A percentile compares a stretch with the other conserved stretches of the same genome.
Conservation (phyloP, 2,329 filamentous ascomycete species). For the Botrytis paeoniae region DNA sequence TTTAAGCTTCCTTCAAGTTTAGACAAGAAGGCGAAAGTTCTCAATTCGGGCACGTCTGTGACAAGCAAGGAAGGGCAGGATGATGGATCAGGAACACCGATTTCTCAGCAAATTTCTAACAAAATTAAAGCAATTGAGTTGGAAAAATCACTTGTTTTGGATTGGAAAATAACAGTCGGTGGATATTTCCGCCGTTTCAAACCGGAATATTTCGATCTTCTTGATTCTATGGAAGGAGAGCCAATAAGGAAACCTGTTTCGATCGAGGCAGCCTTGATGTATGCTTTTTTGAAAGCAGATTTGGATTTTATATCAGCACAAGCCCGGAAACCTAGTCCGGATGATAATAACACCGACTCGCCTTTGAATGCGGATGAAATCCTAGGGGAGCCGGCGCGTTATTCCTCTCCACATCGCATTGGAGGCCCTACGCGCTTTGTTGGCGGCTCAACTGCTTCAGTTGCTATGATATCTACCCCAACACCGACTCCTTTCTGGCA, state of each 20-base stretch:
- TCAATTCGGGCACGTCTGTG: constrained; percentile 49
- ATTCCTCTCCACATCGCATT: constrained; percentile 58
- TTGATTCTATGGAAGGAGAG: constrained; percentile 36
- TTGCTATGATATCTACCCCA: constrained; percentile 88
- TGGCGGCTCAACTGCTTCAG: constrained; percentile 87
- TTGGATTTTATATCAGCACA: constrained; percentile 92
- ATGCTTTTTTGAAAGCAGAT: constrained; percentile 91
- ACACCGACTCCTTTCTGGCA: constrained; percentile 95
- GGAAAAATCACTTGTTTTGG: constrained; percentile 66
- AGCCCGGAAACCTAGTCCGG: constrained; percentile 72
- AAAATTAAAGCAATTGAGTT: constrained; percentile 62
- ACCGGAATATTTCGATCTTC: constrained; percentile 67
- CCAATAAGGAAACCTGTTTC: constrained; percentile 46
- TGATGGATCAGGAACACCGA: constrained; percentile 43
- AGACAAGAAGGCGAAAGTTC: constrained; percentile 48
- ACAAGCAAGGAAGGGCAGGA: constrained; percentile 51
- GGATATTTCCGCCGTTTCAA: constrained; percentile 93
- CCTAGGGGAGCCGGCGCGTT: constrained; percentile 60
- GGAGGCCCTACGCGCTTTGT: constrained; percentile 79
- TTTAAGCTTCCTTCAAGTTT: constrained; percentile 80
- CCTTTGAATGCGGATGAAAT: constrained; percentile 85
- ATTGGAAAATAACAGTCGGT: constrained; percentile 82
- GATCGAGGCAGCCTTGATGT: constrained; percentile 77
- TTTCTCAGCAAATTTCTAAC: constrained; percentile 41
- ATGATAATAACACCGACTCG: constrained; percentile 68